These are phyloP conservation scores for Verticillium isaacii DNA, from an alignment of 2,329 filamentous ascomycete species.

Conservation along the genomic window DNA sequence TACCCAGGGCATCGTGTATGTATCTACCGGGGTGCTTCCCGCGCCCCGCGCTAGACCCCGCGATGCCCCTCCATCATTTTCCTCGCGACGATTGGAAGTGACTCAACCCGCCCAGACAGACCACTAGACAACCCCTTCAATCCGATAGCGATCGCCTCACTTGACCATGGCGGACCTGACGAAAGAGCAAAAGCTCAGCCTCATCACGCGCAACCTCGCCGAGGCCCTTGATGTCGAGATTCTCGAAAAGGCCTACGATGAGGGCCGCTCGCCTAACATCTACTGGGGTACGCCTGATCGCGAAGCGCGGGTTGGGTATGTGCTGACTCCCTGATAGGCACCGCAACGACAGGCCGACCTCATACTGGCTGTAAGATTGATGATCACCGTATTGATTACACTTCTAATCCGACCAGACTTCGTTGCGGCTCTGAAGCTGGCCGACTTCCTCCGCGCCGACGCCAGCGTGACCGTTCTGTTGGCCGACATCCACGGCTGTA, in stretches of 20 bases:
- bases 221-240: conserved; percentile 84
- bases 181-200: conserved; percentile 54
- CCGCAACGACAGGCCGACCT: conserved; percentile 79
- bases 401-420: conserved; percentile 49
- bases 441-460: conserved; percentile 77
- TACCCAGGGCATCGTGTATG: neutral
- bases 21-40: neutral
- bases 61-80: neutral
- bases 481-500: conserved; percentile 64
- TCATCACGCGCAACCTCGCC: conserved; percentile 76
- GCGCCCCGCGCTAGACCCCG: neutral
- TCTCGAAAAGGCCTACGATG: conserved; percentile 66
- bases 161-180: conserved; percentile 20
- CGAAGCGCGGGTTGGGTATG: neutral
- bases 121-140: neutral
- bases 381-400: neutral
- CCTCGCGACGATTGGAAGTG: neutral
- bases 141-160: neutral
- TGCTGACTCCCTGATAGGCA: conserved; percentile 39
- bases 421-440: conserved; percentile 83
- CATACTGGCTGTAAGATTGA: conserved; percentile 62
- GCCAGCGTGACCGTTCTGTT: conserved; percentile 79
- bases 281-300: conserved; percentile 66
- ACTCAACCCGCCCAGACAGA: neutral
- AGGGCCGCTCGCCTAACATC: conserved; percentile 68